Evolutionary conservation across 352 stramenopile species (phyloP).

Genomic region (Phytophthora capsici): DNA sequence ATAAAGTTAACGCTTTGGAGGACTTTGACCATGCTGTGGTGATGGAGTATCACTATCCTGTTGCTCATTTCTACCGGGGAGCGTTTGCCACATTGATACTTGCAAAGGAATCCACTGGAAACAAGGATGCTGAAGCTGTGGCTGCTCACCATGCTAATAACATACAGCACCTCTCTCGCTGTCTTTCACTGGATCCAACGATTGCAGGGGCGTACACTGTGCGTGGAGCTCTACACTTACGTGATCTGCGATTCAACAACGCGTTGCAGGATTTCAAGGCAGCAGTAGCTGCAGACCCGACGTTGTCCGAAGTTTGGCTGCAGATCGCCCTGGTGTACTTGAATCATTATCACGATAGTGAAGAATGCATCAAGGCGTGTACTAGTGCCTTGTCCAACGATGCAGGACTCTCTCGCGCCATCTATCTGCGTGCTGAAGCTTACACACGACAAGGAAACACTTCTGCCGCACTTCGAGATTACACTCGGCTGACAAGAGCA

Average conservation of each 20-base stretch:
- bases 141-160: slow-evolving; percentile 45
- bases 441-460: slow-evolving; percentile 70
- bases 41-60: slow-evolving; percentile 82
- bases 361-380: slow-evolving; percentile 70
- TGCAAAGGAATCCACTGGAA: slow-evolving; percentile 27
- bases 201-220: slow-evolving; percentile 80
- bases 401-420: slow-evolving; percentile 56
- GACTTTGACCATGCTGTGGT: slow-evolving; percentile 81
- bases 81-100: slow-evolving; percentile 61
- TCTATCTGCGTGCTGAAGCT: slow-evolving; percentile 75
- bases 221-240: slow-evolving; percentile 69
- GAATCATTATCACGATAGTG: slow-evolving; percentile 81
- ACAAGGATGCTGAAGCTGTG: slow-evolving; percentile 25
- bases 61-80: slow-evolving; percentile 80
- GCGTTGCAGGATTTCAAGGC: slow-evolving; percentile 85
- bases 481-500: slow-evolving; percentile 62
- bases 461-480: slow-evolving; percentile 60
- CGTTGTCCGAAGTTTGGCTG: slow-evolving; percentile 78
- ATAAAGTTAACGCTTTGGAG: slow-evolving; percentile 48
- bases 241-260: slow-evolving; percentile 77
- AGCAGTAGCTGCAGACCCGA: slow-evolving; percentile 72
- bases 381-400: slow-evolving; percentile 71
- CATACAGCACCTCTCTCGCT: slow-evolving; percentile 66
- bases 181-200: slow-evolving; percentile 73
- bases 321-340: slow-evolving; percentile 84